A percentile compares a stretch with the other conserved stretches of the same genome.
Conservation (phyloP, 495 filamentous ascomycete species). For the Trichoderma erinaceum region DNA sequence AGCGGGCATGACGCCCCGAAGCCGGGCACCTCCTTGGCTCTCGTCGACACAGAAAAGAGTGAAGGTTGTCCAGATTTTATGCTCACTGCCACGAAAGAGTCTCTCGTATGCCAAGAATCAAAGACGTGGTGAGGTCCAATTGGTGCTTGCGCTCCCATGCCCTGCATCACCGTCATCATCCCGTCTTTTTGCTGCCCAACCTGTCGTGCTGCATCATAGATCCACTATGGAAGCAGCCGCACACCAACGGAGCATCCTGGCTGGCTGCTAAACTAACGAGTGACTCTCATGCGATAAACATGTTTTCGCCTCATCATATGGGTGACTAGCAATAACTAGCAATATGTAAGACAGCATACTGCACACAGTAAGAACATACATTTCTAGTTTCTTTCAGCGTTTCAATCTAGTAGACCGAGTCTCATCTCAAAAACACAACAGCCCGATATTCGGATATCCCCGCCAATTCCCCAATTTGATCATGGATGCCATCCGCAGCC, state of each 20-base stretch:
- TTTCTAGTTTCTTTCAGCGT: neutral
- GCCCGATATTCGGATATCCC: neutral
- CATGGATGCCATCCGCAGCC: constrained; percentile 8
- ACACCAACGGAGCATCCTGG: neutral
- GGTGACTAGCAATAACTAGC: neutral
- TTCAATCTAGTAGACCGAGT: neutral
- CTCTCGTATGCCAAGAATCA: neutral
- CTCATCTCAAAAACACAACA: constrained; percentile 1
- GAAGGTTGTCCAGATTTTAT: neutral
- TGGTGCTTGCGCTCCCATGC: neutral
- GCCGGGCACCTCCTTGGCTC: constrained; percentile 1
- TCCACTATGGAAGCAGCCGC: neutral
- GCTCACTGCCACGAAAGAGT: constrained; percentile 1
- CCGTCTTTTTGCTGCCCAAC: constrained; percentile 7
- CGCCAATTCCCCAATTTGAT: neutral
- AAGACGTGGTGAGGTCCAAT: constrained; percentile 11
- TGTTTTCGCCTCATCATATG: neutral
- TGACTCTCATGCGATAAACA: neutral
- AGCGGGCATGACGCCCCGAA: neutral
- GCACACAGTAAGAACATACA: neutral
- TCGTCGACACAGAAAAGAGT: neutral
- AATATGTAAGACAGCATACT: constrained; percentile 3
- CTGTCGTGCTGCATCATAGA: neutral
- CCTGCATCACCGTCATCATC: neutral
- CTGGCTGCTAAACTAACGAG: neutral